phyloP scores from a whole-genome alignment of 2,329 filamentous ascomycete species.

The Tricladium varicosporioides region DNA sequence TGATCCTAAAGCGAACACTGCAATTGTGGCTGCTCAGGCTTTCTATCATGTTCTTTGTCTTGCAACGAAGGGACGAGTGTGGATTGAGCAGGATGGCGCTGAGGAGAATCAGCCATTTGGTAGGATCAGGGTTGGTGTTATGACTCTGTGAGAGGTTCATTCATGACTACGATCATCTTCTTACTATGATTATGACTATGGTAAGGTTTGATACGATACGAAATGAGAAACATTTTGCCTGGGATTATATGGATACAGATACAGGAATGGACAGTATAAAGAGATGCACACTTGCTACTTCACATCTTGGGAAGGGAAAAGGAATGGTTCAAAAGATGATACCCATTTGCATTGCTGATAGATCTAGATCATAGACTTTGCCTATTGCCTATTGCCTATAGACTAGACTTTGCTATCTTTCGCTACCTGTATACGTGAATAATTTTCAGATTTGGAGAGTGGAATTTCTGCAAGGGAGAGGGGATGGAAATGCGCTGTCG shows the following conservation, averaged over 20 bases:
- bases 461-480: too few species aligned
- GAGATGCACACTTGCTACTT: background rate
- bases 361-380: background rate
- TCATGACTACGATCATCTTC: background rate
- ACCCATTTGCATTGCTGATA: background rate
- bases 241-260: background rate
- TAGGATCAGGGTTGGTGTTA: slow-evolving; percentile 29
- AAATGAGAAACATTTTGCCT: too few species aligned
- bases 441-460: too few species aligned
- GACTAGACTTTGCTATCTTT: too few species aligned
- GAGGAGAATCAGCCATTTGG: slow-evolving; percentile 19
- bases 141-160: background rate
- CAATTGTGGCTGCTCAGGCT: slow-evolving; percentile 67
- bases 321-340: background rate
- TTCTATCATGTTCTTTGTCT: slow-evolving; percentile 73
- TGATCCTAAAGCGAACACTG: slow-evolving; percentile 49
- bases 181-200: background rate
- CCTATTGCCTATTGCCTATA: background rate
- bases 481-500: too few species aligned
- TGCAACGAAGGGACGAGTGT: slow-evolving; percentile 62
- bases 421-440: too few species aligned
- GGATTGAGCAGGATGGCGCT: slow-evolving; percentile 54
- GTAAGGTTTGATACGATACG: too few species aligned
- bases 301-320: background rate
- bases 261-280: background rate